These are phyloP conservation scores for Epichloe coenophiala DNA, from an alignment of 2,329 filamentous ascomycete species.

Conservation along the genomic window DNA sequence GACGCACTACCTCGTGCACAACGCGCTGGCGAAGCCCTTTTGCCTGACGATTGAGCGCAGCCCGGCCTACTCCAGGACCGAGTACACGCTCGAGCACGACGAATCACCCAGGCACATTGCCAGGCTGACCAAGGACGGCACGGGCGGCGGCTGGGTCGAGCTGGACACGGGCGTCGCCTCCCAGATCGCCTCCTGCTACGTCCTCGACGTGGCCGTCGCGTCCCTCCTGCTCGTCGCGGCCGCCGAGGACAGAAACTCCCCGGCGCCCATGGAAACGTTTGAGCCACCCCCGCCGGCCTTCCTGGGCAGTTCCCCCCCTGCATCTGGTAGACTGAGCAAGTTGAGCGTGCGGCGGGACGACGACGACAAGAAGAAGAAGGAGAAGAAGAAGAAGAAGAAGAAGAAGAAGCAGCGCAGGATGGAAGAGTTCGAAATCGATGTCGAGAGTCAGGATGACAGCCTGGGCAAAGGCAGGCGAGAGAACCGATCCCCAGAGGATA, in stretches of 20 bases:
- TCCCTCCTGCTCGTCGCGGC: slow-evolving; percentile 47
- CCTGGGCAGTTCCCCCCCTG: slow-evolving; percentile 12
- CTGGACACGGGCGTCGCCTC: slow-evolving; percentile 46
- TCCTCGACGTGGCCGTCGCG: slow-evolving; percentile 48
- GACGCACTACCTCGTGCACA: slow-evolving; percentile 50
- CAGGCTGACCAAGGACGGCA: slow-evolving; percentile 45
- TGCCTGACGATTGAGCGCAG: slow-evolving; percentile 44
- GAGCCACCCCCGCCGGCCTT: slow-evolving; percentile 38
- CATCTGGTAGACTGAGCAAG: slow-evolving; percentile 13
- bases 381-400: slow-evolving; percentile 13
- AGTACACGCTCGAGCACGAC: slow-evolving; percentile 53
- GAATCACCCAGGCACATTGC: slow-evolving; percentile 48
- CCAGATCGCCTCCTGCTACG: slow-evolving; percentile 46
- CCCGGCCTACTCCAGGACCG: slow-evolving; percentile 44
- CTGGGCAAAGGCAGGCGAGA: slow-evolving; percentile 22
- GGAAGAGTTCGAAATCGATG: slow-evolving; percentile 45
- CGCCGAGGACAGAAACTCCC: slow-evolving; percentile 36
- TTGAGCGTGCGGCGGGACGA: slow-evolving; percentile 18
- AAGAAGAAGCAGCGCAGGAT: slow-evolving; percentile 26
- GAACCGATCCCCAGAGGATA: slow-evolving; percentile 28
- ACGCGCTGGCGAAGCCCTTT: slow-evolving; percentile 49
- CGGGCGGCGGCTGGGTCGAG: slow-evolving; percentile 46
- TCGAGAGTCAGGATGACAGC: slow-evolving; percentile 47
- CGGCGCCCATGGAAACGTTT: slow-evolving; percentile 35
- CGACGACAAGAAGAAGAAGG: slow-evolving; percentile 15